Evolutionary conservation across 345 rosid genomes (phyloP).

Genomic region (Aquilaria malaccensis): DNA sequence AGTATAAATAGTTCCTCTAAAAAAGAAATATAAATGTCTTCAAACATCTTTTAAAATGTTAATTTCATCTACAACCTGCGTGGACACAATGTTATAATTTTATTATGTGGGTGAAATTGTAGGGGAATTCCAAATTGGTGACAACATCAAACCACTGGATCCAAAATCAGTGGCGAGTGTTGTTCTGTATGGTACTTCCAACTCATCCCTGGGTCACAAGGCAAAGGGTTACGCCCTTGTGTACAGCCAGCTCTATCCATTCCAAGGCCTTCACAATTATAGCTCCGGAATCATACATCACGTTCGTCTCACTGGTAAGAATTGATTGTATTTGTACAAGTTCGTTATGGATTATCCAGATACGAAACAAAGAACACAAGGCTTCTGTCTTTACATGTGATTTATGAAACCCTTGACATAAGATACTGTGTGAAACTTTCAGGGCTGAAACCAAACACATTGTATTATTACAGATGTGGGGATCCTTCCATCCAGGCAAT

Average conservation of each 20-base stretch:
- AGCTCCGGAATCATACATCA: constrained; percentile 96
- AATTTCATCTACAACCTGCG: too few relatives aligned
- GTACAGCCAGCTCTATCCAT: constrained; percentile 82
- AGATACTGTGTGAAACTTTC: constrained; percentile 1
- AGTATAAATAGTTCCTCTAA: too few relatives aligned
- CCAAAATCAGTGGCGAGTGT: constrained; percentile 51
- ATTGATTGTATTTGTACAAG: not conserved
- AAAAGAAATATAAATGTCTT: too few relatives aligned
- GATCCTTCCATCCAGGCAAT: constrained; percentile 60
- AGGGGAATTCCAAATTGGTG: constrained; percentile 82
- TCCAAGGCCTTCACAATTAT: constrained; percentile 73
- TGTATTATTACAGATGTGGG: constrained; percentile 79
- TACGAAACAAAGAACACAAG: not conserved
- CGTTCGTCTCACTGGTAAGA: constrained; percentile 68
- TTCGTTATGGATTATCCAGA: too few relatives aligned
- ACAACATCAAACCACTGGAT: constrained; percentile 51
- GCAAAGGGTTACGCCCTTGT: constrained; percentile 59
- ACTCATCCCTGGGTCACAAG: constrained; percentile 26
- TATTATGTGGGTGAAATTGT: constrained; percentile 5
- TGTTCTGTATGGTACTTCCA: constrained; percentile 45
- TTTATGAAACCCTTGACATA: not conserved
- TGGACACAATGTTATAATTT: not conserved
- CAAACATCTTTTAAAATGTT: too few relatives aligned
- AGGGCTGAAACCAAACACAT: constrained; percentile 66
- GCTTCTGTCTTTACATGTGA: not conserved